Evolutionary conservation across 2,329 filamentous ascomycete genomes (phyloP), one percentile per base, ranked within the genome.

Genomic region (Pleurostoma richardsiae): DNA sequence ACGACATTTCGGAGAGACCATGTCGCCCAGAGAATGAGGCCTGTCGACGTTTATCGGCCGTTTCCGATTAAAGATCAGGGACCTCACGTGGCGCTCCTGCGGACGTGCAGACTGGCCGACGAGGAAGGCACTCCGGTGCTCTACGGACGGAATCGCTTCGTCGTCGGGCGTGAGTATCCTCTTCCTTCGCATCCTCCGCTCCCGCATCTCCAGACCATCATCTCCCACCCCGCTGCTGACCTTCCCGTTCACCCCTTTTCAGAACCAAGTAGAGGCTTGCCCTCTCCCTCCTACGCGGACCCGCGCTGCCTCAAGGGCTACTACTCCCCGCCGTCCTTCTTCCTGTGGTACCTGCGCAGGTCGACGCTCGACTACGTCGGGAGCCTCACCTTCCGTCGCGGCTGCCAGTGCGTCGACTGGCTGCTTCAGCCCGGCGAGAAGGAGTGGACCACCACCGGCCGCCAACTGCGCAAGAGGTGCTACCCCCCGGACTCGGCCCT

Each of bases 61-160:
- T 10, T 49, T 8, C 7, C 43, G 39, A 40, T 48, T 26, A 40
- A 31, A 28, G 33, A 42, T 40, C 28, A 31, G 41, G 48, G 43
- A 40, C 61, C 59, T 6, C 49, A 56, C 19, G 49, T 58, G n/a
- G 45, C 54, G 28, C 49, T 66, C 30, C 56, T 66, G 29, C 56
- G 52, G 38, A 59, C 59, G 11, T 66, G 62, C 50, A 57, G 53
- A 50, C 51, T 56, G 42, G 48, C 63, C 42, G 59, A 64, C 44
- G 43, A 52, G 28, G 63, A 66, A 50, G 58, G 54, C 7, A 61
- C 54, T 5, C 52, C 54, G 3, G 45, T 65, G 4, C 54, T 66
- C 26, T 65, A 65, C 42, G 41, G 54, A 27, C 45, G 54, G 31
- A 64, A 65, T 46, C 47, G 28, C 5, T 64, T 66, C 49, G 43